phyloP scores from a whole-genome alignment of 1,139 yeast species.

The Candida sanyaensis region DNA sequence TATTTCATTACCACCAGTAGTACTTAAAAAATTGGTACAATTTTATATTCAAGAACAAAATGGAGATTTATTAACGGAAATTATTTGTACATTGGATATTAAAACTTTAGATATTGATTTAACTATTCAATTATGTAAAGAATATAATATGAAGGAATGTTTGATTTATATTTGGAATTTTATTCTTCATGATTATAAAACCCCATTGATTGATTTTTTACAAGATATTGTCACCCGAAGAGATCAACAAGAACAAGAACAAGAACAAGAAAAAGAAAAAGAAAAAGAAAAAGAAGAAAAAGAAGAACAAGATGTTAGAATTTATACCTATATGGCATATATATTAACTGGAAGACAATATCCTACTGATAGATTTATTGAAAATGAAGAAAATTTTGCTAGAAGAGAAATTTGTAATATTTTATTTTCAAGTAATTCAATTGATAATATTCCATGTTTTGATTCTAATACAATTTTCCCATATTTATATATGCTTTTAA shows the following conservation, averaged over 20 bases:
- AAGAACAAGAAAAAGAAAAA: no score
- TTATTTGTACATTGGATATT: slow-evolving; percentile 67
- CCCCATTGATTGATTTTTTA: slow-evolving; percentile 66
- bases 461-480: slow-evolving; percentile 55
- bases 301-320: slow-evolving; percentile 27
- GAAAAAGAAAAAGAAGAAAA: no score
- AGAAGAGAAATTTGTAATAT: slow-evolving; percentile 52
- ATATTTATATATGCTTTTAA: slow-evolving; percentile 51
- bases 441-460: slow-evolving; percentile 10
- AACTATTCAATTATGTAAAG: slow-evolving; percentile 59
- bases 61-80: slow-evolving; percentile 57
- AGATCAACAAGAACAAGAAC: no score
- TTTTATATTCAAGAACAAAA: slow-evolving; percentile 40
- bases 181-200: slow-evolving; percentile 61
- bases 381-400: slow-evolving; percentile 30
- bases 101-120: slow-evolving; percentile 72
- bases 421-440: slow-evolving; percentile 39
- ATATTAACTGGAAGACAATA: slow-evolving; percentile 76
- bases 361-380: slow-evolving; percentile 63
- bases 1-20: slow-evolving; percentile 55
- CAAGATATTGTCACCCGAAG: slow-evolving; percentile 24
- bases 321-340: slow-evolving; percentile 65
- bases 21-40: slow-evolving; percentile 61
- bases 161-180: slow-evolving; percentile 68
- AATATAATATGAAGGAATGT: slow-evolving; percentile 58